Percentiles rank a stretch among this genome's conserved stretches.
These are phyloP conservation scores for Cryphonectria carpinicola DNA, from an alignment of 2,329 filamentous ascomycete genomes.

Conservation along the genomic window DNA sequence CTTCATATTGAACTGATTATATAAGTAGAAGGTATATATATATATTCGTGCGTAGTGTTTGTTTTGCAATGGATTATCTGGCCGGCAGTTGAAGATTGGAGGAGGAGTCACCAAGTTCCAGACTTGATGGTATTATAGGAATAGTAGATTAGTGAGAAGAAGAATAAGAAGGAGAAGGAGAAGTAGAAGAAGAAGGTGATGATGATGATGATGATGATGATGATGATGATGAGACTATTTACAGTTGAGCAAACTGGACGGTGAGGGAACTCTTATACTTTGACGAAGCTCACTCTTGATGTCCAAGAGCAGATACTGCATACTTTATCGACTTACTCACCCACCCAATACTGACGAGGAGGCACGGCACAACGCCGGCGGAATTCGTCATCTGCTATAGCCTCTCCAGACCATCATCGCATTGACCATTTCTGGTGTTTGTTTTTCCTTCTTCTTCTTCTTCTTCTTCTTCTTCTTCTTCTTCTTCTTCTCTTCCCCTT, in stretches of 20 bases:
- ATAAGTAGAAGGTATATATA: background rate
- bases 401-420: background rate
- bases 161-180: background rate
- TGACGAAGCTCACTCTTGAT: background rate
- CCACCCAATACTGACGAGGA: background rate
- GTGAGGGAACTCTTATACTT: slow-evolving; percentile 8
- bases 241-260: background rate
- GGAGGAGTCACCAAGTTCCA: slow-evolving; percentile 3
- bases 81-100: background rate
- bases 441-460: no score
- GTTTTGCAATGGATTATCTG: background rate
- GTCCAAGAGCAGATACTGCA: background rate
- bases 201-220: background rate
- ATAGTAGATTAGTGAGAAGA: background rate
- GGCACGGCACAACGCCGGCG: background rate
- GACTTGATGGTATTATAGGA: slow-evolving; percentile 11
- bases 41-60: no score
- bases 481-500: no score
- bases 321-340: no score
- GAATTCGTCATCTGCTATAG: background rate
- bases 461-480: no score
- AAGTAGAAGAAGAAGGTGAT: no score
- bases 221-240: background rate
- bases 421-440: background rate
- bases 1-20: slow-evolving; percentile 15